Conservation (phyloP, 2,329 filamentous ascomycete genomes). For the Parascedosporium putredinis region DNA sequence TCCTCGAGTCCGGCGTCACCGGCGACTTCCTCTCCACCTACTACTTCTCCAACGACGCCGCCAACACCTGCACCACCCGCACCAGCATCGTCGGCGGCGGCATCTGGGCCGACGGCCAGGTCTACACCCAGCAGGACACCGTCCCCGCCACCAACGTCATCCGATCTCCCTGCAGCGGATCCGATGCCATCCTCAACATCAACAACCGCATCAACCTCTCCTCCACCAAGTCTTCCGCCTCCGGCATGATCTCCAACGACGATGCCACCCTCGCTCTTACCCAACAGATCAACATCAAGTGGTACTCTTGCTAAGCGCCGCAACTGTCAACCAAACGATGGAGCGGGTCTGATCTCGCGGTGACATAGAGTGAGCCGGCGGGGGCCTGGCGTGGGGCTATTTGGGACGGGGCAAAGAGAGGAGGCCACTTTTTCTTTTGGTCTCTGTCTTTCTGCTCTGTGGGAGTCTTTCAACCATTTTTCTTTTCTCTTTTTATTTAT, state of each 20-base stretch:
- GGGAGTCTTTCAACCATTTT: neutral
- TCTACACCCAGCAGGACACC: slow-evolving; percentile 25
- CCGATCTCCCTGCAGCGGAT: slow-evolving; percentile 22
- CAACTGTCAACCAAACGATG: neutral
- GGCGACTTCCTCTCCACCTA: slow-evolving; percentile 25
- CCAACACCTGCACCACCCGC: slow-evolving; percentile 21
- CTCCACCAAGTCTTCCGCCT: slow-evolving; percentile 24
- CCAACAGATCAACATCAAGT: slow-evolving; percentile 32
- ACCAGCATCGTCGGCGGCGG: slow-evolving; percentile 22
- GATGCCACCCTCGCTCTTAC: slow-evolving; percentile 33
- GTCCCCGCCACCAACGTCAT: slow-evolving; percentile 22
- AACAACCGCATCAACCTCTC: slow-evolving; percentile 35
- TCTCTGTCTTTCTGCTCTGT: neutral
- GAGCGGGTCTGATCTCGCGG: neutral
- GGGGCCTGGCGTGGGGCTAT: neutral
- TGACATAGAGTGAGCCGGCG: neutral
- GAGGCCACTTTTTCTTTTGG: neutral
- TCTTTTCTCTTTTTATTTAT: too few relatives aligned
- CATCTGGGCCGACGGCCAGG: slow-evolving; percentile 20
- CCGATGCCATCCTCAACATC: slow-evolving; percentile 27
- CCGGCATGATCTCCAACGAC: slow-evolving; percentile 31
- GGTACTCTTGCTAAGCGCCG: slow-evolving; percentile 16
- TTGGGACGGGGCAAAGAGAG: neutral
- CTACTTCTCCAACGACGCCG: slow-evolving; percentile 23
- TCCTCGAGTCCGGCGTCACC: slow-evolving; percentile 21